Conservation (phyloP, 2,329 filamentous ascomycete species). For the Byssothecium circinans region DNA sequence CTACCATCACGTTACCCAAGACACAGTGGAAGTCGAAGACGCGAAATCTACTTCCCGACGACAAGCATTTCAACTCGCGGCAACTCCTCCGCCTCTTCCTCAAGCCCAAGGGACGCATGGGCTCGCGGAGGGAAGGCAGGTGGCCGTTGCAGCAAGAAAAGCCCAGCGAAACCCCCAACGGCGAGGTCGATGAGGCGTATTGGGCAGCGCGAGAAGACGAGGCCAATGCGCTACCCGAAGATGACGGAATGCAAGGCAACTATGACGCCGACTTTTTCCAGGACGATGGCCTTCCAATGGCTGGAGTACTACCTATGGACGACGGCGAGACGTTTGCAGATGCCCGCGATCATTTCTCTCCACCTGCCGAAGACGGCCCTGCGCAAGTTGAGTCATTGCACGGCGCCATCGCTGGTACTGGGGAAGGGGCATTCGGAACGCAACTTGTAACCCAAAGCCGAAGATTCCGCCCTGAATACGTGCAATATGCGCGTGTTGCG, state of each 20-base stretch:
- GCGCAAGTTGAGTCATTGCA: slow-evolving; percentile 30
- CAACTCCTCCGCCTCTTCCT: slow-evolving; percentile 88
- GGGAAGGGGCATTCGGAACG: slow-evolving; percentile 61
- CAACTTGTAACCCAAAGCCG: slow-evolving; percentile 65
- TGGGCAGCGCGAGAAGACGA: slow-evolving; percentile 67
- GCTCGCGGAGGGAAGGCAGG: slow-evolving; percentile 59
- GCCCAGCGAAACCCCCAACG: slow-evolving; percentile 59
- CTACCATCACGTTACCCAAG: slow-evolving; percentile 82
- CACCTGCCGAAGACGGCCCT: slow-evolving; percentile 59
- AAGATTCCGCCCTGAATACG: slow-evolving; percentile 63
- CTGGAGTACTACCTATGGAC: slow-evolving; percentile 65
- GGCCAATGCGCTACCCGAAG: slow-evolving; percentile 43
- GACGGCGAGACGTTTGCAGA: slow-evolving; percentile 75
- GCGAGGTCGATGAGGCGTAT: slow-evolving; percentile 91
- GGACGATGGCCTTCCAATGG: slow-evolving; percentile 75
- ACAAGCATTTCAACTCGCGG: slow-evolving; percentile 97
- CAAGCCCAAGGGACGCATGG: slow-evolving; percentile 87
- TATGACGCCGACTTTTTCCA: slow-evolving; percentile 99
- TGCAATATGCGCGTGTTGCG: slow-evolving; percentile 65
- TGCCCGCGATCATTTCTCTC: slow-evolving; percentile 76
- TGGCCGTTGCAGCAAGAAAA: slow-evolving; percentile 17
- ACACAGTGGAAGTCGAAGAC: slow-evolving; percentile 95
- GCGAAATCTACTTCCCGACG: slow-evolving; percentile 89
- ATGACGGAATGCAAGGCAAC: slow-evolving; percentile 69
- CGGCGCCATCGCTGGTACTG: slow-evolving; percentile 56